Base-by-base conservation (phyloP, 129 eudicot genomes). In the Cynara cardunculus region DNA sequence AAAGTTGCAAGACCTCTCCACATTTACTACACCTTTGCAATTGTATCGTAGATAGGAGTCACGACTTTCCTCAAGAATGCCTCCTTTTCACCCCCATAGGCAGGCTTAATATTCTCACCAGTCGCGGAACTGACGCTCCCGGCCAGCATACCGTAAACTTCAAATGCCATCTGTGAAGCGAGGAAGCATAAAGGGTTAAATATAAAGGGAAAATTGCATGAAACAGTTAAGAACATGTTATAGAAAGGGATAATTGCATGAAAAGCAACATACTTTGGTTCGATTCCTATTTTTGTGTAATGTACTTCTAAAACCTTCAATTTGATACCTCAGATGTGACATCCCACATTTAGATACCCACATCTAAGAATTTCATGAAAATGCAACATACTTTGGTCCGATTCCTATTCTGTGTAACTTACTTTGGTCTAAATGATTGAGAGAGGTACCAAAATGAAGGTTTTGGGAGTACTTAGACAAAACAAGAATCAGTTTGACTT, bases 51-150 rank as follows among this genome's bases (percentile, higher is more conserved):
- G 67, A 94, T 91, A 56, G 98, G 97, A 82, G 97, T 91, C 25
- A 94, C 87, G 27, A 94, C 98, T 86, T 90, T 90, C 78, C 24
- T 91, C 81, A 94, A 80, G 82, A 89, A 94, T 81, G 97, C 98
- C 87, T 94, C 98, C 35, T 90, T 90, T 46, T 90, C 95, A 72
- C 98, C 97, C 44, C 98, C 98, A 87, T 94, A 91, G 8, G 93
- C 97, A 85, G 98, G 97, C 86, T 88, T 94, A 26, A 87, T 86
- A 76, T 85, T 84, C 84, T 94, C 98, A 81, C 96, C 93, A 1
- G 97, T 91, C 84, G 79, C 80, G 4, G 92, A 92, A 81, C 93
- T 89, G 71, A 94, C 97, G 79, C 92, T 91, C 24, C 98, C 97
- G 73, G 96, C 89, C 84, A 94, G 89, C 97, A 94, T 83, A 72